Evolutionary conservation across 768 basidiomycete genomes (phyloP).

Genomic region (Daedaleopsis nitida): DNA sequence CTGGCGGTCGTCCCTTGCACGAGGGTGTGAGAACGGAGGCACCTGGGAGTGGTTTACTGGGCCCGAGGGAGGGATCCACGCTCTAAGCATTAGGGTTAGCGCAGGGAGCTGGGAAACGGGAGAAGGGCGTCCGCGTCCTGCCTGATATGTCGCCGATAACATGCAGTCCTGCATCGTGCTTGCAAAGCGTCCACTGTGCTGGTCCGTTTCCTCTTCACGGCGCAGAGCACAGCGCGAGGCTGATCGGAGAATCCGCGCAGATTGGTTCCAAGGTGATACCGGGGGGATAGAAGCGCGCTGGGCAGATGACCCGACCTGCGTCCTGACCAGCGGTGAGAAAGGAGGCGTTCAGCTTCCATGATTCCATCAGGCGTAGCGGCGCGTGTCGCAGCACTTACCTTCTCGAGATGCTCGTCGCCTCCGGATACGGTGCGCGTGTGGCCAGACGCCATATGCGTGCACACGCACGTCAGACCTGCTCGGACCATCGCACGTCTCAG

Average conservation of each 20-base stretch:
- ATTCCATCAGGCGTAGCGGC: conserved; percentile 16
- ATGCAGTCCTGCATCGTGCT: background rate
- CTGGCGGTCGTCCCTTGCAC: background rate
- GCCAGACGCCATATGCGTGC: conserved; percentile 13
- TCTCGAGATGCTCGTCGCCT: conserved; percentile 16
- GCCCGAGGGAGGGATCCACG: background rate
- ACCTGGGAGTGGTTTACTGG: conserved; percentile 9
- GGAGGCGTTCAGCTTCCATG: conserved; percentile 9
- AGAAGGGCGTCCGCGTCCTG: background rate
- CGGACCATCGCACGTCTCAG: too few species aligned
- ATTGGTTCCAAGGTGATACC: conserved; percentile 16
- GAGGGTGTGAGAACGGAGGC: conserved; percentile 3
- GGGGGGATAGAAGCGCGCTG: conserved; percentile 17
- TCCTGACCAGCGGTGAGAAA: too few species aligned
- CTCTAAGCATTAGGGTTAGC: conserved; percentile 16
- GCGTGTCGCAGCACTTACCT: conserved; percentile 10
- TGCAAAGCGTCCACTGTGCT: background rate
- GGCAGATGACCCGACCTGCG: conserved; percentile 6
- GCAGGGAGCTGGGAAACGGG: background rate
- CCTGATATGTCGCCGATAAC: conserved; percentile 10
- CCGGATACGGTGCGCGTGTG: conserved; percentile 12
- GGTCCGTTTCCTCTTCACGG: too few species aligned
- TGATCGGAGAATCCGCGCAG: conserved; percentile 11
- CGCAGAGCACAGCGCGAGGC: background rate
- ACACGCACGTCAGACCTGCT: background rate